A percentile compares a stretch with the other conserved stretches of the same genome.
phyloP scores from a whole-genome alignment of 805 yeast genomes.

The Grigorovia jiainica region DNA sequence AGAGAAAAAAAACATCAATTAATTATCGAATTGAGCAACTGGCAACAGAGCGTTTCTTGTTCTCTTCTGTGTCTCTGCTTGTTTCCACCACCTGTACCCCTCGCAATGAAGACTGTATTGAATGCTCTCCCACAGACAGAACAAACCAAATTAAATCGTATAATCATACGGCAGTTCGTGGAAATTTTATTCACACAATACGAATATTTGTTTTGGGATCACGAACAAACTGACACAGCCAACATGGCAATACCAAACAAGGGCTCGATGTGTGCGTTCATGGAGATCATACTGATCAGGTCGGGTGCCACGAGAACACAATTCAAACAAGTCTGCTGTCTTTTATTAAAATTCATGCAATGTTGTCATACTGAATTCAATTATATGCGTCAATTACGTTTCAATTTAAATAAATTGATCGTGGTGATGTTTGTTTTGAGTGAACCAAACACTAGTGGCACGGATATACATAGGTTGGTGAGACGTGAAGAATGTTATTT shows the following conservation, averaged over 20 bases:
- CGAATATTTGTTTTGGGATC: not conserved
- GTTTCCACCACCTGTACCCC: too few relatives aligned
- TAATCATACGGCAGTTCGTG: not conserved
- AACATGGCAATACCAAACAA: not conserved
- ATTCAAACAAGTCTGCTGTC: constrained; percentile 20
- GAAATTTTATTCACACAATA: not conserved
- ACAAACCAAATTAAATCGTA: not conserved
- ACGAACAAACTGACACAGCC: not conserved
- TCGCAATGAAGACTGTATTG: too few relatives aligned
- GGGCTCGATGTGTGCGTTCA: constrained; percentile 3
- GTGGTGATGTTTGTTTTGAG: constrained; percentile 17
- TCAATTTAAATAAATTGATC: constrained; percentile 14
- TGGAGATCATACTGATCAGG: constrained; percentile 13
- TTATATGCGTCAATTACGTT: constrained; percentile 14
- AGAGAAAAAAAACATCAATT: too few relatives aligned
- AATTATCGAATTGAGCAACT: too few relatives aligned
- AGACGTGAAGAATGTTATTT: constrained; percentile 12
- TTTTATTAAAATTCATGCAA: constrained; percentile 16
- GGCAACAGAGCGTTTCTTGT: too few relatives aligned
- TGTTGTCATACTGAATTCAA: constrained; percentile 13
- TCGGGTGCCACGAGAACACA: constrained; percentile 12
- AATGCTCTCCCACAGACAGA: not conserved
- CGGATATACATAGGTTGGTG: constrained; percentile 7
- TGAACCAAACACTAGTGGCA: constrained; percentile 9
- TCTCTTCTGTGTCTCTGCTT: too few relatives aligned